phyloP scores from a whole-genome alignment of 2,329 filamentous ascomycete species.

The Fusarium anthophilum region DNA sequence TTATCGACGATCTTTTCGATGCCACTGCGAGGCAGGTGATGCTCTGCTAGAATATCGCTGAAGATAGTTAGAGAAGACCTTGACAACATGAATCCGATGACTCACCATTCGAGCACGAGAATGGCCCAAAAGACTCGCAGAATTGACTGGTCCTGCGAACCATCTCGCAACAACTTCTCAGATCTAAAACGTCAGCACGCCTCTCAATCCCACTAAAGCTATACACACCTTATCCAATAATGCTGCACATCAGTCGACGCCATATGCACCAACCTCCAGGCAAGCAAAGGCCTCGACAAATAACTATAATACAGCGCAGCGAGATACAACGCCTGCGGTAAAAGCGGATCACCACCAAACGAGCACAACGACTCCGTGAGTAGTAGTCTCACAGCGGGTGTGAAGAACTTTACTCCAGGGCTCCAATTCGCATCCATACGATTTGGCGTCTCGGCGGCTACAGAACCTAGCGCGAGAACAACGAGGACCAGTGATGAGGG shows the following conservation, averaged over 20 bases:
- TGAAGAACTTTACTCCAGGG: conserved; percentile 20
- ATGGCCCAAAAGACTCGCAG: conserved; percentile 33
- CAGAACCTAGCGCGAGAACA: conserved; percentile 22
- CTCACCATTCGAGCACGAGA: conserved; percentile 29
- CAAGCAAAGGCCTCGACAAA: conserved; percentile 28
- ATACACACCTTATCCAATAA: conserved; percentile 31
- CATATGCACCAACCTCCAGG: conserved; percentile 33
- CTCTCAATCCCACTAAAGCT: fast-evolving
- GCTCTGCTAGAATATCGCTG: conserved; percentile 34
- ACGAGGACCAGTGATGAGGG: conserved; percentile 16
- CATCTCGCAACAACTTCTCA: conserved; percentile 21
- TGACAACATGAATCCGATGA: fast-evolving
- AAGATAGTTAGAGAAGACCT: fast-evolving
- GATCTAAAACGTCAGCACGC: neutral
- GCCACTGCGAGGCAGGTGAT: conserved; percentile 32
- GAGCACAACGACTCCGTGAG: conserved; percentile 27
- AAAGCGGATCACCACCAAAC: conserved; percentile 26
- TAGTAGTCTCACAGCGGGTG: conserved; percentile 18
- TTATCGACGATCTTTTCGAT: conserved; percentile 38
- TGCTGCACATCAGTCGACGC: conserved; percentile 35
- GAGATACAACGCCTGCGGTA: conserved; percentile 30
- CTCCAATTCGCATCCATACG: conserved; percentile 14
- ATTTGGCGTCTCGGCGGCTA: conserved; percentile 20
- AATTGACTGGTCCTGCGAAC: conserved; percentile 32
- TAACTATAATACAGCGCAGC: conserved; percentile 36